phyloP scores from a whole-genome alignment of 2,329 filamentous ascomycete species.

The Bipolaris victoriae region DNA sequence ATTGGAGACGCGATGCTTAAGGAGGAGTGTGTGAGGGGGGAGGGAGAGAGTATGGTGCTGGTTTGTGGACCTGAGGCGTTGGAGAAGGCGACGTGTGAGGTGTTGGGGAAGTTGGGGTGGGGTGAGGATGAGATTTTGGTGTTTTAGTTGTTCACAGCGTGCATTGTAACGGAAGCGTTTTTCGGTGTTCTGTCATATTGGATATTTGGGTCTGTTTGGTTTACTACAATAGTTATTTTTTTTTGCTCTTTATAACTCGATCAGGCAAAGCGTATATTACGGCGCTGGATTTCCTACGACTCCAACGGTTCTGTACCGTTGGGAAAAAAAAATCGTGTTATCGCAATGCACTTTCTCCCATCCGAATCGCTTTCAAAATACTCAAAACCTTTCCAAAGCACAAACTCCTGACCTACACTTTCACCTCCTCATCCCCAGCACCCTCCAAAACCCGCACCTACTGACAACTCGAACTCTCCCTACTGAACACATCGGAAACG shows the following conservation, averaged over 20 bases:
- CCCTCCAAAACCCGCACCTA: no score
- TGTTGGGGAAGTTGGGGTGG: constrained; percentile 71
- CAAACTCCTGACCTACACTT: no score
- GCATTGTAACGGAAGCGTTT: no score
- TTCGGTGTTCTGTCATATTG: background rate
- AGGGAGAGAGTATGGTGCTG: constrained; percentile 66
- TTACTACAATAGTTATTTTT: background rate
- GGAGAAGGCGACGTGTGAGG: constrained; percentile 68
- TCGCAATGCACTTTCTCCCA: background rate
- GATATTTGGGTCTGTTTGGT: background rate
- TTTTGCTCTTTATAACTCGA: background rate
- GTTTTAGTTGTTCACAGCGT: constrained; percentile 59
- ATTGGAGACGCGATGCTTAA: constrained; percentile 69
- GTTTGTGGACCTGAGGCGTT: constrained; percentile 80
- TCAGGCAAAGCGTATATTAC: background rate
- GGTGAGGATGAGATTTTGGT: constrained; percentile 74
- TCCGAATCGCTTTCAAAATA: background rate
- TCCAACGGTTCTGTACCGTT: background rate
- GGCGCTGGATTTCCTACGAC: background rate
- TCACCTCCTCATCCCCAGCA: no score
- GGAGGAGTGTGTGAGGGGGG: constrained; percentile 60
- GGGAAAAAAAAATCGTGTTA: background rate
- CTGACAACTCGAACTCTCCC: no score
- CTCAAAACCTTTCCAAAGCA: background rate
- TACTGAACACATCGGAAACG: constrained; percentile 14